Evolutionary conservation across 306 rosid genomes (phyloP).

Genomic region (Carpinus fangiana): DNA sequence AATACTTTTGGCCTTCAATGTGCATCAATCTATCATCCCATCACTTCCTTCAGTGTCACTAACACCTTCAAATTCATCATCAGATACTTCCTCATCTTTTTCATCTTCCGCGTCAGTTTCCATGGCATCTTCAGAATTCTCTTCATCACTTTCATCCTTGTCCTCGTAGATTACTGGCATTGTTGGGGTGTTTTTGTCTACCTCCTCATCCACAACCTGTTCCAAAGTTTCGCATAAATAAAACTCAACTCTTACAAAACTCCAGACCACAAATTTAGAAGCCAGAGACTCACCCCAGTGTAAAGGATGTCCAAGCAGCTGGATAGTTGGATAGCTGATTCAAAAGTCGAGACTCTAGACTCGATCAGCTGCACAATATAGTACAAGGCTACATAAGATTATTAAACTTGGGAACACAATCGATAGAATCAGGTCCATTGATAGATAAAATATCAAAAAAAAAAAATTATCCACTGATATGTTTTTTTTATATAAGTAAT

Average conservation of each 20-base stretch:
- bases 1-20: not conserved
- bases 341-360: conserved; percentile 71
- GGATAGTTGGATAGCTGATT: conserved; percentile 65
- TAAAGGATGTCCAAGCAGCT: conserved; percentile 62
- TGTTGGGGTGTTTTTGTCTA: conserved; percentile 37
- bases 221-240: conserved; percentile 1
- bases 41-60: conserved; percentile 50
- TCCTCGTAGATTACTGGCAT: conserved; percentile 57
- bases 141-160: conserved; percentile 59
- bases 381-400: not conserved
- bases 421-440: too few relatives aligned
- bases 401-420: not conserved
- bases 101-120: conserved; percentile 50
- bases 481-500: too few relatives aligned
- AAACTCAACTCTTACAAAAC: conserved; percentile 6
- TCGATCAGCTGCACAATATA: conserved; percentile 61
- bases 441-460: too few relatives aligned
- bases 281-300: conserved; percentile 47
- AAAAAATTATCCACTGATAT: too few relatives aligned
- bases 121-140: conserved; percentile 62
- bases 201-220: conserved; percentile 58
- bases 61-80: conserved; percentile 41
- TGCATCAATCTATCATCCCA: conserved; percentile 37
- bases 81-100: conserved; percentile 35
- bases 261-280: not conserved